phyloP scores from a whole-genome alignment of 2,329 filamentous ascomycete species.

The Pseudogymnoascus sp. region DNA sequence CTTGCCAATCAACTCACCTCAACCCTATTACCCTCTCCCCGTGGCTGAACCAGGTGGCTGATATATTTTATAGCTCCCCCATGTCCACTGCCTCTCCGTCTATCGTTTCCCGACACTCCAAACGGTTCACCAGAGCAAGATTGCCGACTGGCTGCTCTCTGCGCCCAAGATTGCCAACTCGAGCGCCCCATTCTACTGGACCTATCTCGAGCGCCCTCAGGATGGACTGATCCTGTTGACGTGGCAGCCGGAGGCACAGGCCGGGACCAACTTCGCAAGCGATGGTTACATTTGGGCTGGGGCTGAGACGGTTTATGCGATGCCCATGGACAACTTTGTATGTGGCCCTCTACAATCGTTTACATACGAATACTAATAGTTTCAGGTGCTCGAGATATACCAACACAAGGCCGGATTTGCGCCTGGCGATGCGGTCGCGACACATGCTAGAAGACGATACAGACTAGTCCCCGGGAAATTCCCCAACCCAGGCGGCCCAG shows the following conservation, averaged over 20 bases:
- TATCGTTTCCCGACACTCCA: conserved; percentile 70
- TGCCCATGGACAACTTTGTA: conserved; percentile 9
- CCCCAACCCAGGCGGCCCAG: conserved; percentile 60
- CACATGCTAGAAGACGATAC: conserved; percentile 76
- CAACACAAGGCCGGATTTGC: conserved; percentile 74
- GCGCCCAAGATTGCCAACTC: conserved; percentile 82
- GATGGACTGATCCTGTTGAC: conserved; percentile 78
- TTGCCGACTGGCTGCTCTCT: conserved; percentile 73
- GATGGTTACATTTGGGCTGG: conserved; percentile 92
- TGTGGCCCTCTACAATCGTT: neutral
- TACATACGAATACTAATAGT: conserved; percentile 12
- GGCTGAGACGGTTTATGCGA: conserved; percentile 49
- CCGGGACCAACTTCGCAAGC: conserved; percentile 69
- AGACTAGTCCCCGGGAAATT: conserved; percentile 66
- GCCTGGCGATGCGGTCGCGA: conserved; percentile 63
- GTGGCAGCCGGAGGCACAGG: conserved; percentile 73
- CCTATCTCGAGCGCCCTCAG: conserved; percentile 72
- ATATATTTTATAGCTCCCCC: conserved; percentile 53
- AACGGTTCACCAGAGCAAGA: conserved; percentile 63
- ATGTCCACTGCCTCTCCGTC: conserved; percentile 83
- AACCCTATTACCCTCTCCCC: neutral
- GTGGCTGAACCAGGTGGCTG: conserved; percentile 6
- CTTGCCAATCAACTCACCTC: conserved; percentile 9
- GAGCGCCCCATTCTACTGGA: conserved; percentile 83
- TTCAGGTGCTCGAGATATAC: conserved; percentile 78